These are phyloP conservation scores for Jamesozyma spencerorum DNA, from an alignment of 805 yeast species.

Conservation along the genomic window DNA sequence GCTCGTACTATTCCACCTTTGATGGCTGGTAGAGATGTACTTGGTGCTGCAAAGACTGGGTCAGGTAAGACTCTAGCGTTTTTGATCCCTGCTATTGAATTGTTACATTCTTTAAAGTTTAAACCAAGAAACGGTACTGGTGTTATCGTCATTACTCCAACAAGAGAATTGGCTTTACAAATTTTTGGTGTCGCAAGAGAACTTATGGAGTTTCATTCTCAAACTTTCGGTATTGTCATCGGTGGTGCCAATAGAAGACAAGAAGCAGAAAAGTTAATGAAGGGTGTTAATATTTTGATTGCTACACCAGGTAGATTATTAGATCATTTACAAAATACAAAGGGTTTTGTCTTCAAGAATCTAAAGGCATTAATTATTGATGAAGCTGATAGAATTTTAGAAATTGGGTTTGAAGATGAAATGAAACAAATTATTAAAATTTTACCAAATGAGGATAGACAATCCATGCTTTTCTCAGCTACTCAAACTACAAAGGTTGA, in stretches of 20 bases:
- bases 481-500: constrained; percentile 98
- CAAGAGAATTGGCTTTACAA: constrained; percentile 95
- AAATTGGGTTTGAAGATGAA: constrained; percentile 97
- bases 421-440: constrained; percentile 94
- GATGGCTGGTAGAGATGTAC: constrained; percentile 91
- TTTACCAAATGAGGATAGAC: constrained; percentile 86
- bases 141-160: constrained; percentile 90
- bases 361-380: constrained; percentile 89
- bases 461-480: constrained; percentile 96
- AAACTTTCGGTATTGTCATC: constrained; percentile 91
- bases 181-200: constrained; percentile 97
- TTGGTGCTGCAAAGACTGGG: constrained; percentile 99
- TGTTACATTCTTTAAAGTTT: constrained; percentile 80
- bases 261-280: constrained; percentile 87
- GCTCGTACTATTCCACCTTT: constrained; percentile 94
- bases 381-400: constrained; percentile 96
- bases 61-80: constrained; percentile 97
- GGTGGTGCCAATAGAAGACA: constrained; percentile 98
- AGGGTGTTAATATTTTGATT: constrained; percentile 87
- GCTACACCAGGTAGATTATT: constrained; percentile 97
- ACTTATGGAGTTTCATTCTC: constrained; percentile 80
- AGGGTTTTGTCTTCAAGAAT: constrained; percentile 89
- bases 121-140: constrained; percentile 99
- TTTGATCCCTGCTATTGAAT: constrained; percentile 88
- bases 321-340: constrained; percentile 93